phyloP scores from a whole-genome alignment of 83 land plant species.

The Picea mariana region DNA sequence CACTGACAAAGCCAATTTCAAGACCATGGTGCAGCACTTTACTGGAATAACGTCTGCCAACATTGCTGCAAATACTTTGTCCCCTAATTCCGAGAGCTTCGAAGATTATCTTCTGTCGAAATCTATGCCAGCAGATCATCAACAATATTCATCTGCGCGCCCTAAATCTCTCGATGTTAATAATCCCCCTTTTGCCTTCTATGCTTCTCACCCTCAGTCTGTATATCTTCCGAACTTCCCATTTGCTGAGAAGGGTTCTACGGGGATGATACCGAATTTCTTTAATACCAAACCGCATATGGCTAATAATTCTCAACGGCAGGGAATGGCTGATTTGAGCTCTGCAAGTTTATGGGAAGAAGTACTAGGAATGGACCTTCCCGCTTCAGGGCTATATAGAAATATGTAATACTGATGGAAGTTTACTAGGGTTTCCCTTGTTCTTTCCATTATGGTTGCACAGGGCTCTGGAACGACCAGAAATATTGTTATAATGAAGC shows the following conservation, averaged over 20 bases:
- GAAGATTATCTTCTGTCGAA: background rate
- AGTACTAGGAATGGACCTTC: background rate
- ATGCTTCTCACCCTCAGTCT: background rate
- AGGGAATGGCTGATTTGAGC: background rate
- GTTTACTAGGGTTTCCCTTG: too few relatives aligned
- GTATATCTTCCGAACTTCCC: background rate
- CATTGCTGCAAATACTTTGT: background rate
- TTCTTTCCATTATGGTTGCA: too few relatives aligned
- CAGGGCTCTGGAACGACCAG: too few relatives aligned
- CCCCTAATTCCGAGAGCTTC: background rate
- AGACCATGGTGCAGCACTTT: slow-evolving; percentile 8
- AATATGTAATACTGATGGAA: too few relatives aligned
- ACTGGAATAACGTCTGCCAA: background rate
- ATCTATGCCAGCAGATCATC: background rate
- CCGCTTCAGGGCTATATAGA: too few relatives aligned
- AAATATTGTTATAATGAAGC: too few relatives aligned
- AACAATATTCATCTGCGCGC: background rate
- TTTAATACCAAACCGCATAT: too few relatives aligned
- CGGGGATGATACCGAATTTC: background rate
- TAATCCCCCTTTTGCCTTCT: background rate
- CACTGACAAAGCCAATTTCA: background rate
- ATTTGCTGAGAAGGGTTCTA: background rate
- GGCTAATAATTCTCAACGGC: too few relatives aligned
- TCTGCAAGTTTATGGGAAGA: background rate
- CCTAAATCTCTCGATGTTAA: background rate